phyloP scores from a whole-genome alignment of 1,284 basidiomycete genomes.

The Nidula niveotomentosa region DNA sequence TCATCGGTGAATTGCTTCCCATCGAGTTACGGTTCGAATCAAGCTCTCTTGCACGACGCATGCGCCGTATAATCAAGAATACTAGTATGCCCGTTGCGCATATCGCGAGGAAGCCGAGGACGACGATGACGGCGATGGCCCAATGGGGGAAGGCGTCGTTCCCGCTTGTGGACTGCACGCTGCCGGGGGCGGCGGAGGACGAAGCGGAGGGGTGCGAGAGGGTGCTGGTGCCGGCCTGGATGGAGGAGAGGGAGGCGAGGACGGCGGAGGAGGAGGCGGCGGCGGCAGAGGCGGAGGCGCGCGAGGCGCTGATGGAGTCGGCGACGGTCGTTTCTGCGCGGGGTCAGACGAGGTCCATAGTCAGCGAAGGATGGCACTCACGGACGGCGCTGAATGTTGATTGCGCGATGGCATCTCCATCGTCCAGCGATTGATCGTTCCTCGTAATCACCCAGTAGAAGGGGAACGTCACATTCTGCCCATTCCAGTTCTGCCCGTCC shows the following conservation, averaged over 20 bases:
- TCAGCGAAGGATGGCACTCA: conserved; percentile 38
- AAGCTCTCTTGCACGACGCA: conserved; percentile 48
- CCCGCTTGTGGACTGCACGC: conserved; percentile 42
- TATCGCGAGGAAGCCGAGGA: conserved; percentile 80
- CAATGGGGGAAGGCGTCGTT: conserved; percentile 67
- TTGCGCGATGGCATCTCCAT: conserved; percentile 58
- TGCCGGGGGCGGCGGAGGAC: conserved; percentile 25
- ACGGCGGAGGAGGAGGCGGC: conserved; percentile 24
- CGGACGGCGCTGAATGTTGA: conserved; percentile 75
- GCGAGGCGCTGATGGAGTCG: conserved; percentile 49
- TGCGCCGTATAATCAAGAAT: conserved; percentile 70
- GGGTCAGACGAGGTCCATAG: not conserved
- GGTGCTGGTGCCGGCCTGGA: conserved; percentile 19
- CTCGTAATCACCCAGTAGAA: conserved; percentile 75
- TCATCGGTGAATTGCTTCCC: conserved; percentile 80
- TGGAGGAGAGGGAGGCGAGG: conserved; percentile 28
- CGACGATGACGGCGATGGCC: conserved; percentile 87
- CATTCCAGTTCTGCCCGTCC: conserved; percentile 49
- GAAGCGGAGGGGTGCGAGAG: conserved; percentile 12
- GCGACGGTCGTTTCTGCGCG: conserved; percentile 68
- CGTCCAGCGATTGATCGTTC: conserved; percentile 41
- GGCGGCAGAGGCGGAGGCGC: conserved; percentile 25
- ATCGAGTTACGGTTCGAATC: conserved; percentile 69
- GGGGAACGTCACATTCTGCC: conserved; percentile 55
- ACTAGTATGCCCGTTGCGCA: conserved; percentile 61